Evolutionary conservation across 2,329 filamentous ascomycete genomes (phyloP).

Genomic region (Neonectria sp.): DNA sequence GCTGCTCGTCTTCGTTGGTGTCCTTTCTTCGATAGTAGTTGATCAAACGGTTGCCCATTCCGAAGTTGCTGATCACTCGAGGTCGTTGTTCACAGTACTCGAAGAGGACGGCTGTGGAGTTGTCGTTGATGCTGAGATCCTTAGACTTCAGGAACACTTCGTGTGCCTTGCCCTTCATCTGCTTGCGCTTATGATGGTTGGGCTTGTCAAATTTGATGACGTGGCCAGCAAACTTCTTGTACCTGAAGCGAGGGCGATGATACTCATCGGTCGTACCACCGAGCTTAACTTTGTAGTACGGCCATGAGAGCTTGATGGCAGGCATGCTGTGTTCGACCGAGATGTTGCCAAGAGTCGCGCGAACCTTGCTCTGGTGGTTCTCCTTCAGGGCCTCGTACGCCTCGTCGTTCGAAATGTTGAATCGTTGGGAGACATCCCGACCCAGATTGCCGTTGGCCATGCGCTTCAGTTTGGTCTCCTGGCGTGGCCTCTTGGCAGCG

Average conservation of each 20-base stretch:
- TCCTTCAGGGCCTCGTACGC: slow-evolving; percentile 97
- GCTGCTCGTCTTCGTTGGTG: slow-evolving; percentile 78
- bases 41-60: slow-evolving; percentile 96
- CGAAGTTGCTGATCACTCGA: slow-evolving; percentile 93
- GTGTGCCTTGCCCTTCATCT: slow-evolving; percentile 84
- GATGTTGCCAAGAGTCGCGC: slow-evolving; percentile 91
- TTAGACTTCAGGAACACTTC: slow-evolving; percentile 86
- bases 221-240: slow-evolving; percentile 77
- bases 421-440: slow-evolving; percentile 83
- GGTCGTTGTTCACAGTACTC: slow-evolving; percentile 98
- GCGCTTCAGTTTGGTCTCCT: slow-evolving; percentile 73
- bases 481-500: slow-evolving; percentile 71
- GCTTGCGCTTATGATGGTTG: slow-evolving; percentile 83
- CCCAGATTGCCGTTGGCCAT: slow-evolving; percentile 79
- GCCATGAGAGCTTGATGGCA: slow-evolving; percentile 91
- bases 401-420: slow-evolving; percentile 97
- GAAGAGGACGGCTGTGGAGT: slow-evolving; percentile 87
- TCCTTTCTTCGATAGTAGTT: slow-evolving; percentile 95
- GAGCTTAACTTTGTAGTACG: slow-evolving; percentile 93
- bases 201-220: slow-evolving; percentile 81
- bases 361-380: slow-evolving; percentile 96
- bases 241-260: slow-evolving; percentile 84
- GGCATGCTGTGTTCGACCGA: slow-evolving; percentile 96
- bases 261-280: slow-evolving; percentile 83
- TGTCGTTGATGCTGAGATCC: slow-evolving; percentile 89